These are phyloP conservation scores for Teratosphaeria viscida DNA, from an alignment of 2,329 filamentous ascomycete species.

Conservation along the genomic window DNA sequence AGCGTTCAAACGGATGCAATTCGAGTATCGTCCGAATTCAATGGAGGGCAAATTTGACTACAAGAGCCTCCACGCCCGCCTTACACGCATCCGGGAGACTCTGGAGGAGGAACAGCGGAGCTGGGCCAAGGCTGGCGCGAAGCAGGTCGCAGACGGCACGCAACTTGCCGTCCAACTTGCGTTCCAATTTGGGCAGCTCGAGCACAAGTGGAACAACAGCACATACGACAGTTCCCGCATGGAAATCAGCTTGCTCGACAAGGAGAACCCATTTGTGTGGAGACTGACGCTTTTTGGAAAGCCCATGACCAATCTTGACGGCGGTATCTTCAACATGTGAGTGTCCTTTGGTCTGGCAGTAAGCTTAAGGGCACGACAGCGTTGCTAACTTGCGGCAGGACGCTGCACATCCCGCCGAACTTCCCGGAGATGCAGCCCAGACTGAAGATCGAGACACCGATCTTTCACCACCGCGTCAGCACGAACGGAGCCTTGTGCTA, in stretches of 20 bases:
- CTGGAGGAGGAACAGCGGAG: conserved; percentile 59
- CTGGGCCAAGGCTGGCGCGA: conserved; percentile 63
- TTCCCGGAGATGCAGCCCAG: conserved; percentile 77
- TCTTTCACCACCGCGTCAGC: conserved; percentile 84
- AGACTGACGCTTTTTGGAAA: conserved; percentile 77
- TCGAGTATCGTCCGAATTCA: conserved; percentile 63
- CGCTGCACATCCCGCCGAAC: conserved; percentile 65
- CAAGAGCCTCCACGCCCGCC: conserved; percentile 56
- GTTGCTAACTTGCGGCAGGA: conserved; percentile 20
- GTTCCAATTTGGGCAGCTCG: conserved; percentile 75
- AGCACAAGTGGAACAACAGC: conserved; percentile 60
- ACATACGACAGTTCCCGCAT: conserved; percentile 53
- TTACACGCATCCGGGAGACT: conserved; percentile 57
- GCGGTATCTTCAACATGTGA: conserved; percentile 68
- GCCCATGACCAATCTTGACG: conserved; percentile 87
- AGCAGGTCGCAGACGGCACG: conserved; percentile 53
- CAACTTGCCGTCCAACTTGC: conserved; percentile 73
- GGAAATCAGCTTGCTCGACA: conserved; percentile 62
- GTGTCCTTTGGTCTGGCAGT: too few species aligned
- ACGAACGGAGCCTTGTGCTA: conserved; percentile 73
- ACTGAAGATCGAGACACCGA: conserved; percentile 64
- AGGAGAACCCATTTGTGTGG: conserved; percentile 81
- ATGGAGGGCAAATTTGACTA: conserved; percentile 89
- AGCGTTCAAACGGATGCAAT: conserved; percentile 72
- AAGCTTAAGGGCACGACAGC: too few species aligned